Percentiles rank a stretch among this genome's conserved stretches.
phyloP scores from a whole-genome alignment of 768 basidiomycete species.

The Panus rudis region DNA sequence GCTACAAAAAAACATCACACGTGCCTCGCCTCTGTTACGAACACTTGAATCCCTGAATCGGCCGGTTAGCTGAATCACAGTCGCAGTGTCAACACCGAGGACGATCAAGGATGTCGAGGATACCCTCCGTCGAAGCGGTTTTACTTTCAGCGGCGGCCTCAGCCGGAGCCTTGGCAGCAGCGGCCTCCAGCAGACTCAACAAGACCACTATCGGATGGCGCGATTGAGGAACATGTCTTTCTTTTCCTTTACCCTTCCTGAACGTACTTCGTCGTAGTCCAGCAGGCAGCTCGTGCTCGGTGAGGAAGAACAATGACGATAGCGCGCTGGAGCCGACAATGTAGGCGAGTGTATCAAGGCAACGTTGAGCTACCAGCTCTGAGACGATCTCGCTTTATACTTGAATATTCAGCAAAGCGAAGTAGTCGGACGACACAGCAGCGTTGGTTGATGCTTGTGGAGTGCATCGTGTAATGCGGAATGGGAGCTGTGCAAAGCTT shows the following conservation, averaged over 20 bases:
- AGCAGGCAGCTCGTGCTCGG: slow-evolving; percentile 84
- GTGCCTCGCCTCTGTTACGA: too few relatives aligned
- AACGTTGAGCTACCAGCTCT: slow-evolving; percentile 89
- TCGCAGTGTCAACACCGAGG: too few relatives aligned
- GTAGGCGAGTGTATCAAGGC: slow-evolving; percentile 82
- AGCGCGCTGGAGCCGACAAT: slow-evolving; percentile 82
- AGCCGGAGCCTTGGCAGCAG: too few relatives aligned
- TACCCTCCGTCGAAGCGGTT: too few relatives aligned
- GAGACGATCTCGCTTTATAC: slow-evolving; percentile 78
- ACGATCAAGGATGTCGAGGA: too few relatives aligned
- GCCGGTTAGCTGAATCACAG: too few relatives aligned
- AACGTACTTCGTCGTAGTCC: slow-evolving; percentile 60
- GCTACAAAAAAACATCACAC: too few relatives aligned
- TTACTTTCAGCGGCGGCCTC: too few relatives aligned
- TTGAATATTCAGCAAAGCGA: slow-evolving; percentile 41
- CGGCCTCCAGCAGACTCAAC: slow-evolving; percentile 83
- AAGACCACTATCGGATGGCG: slow-evolving; percentile 90
- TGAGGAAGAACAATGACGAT: slow-evolving; percentile 89
- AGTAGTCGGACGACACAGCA: slow-evolving; percentile 45
- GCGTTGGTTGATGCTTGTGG: slow-evolving; percentile 35
- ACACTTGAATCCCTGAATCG: too few relatives aligned
- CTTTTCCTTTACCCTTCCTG: slow-evolving; percentile 95
- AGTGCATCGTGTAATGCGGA: slow-evolving; percentile 51
- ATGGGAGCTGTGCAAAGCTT: slow-evolving; percentile 87
- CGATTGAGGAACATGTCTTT: slow-evolving; percentile 71